Conservation (phyloP, 495 filamentous ascomycete genomes). For the Polyplosphaeria fusca region DNA sequence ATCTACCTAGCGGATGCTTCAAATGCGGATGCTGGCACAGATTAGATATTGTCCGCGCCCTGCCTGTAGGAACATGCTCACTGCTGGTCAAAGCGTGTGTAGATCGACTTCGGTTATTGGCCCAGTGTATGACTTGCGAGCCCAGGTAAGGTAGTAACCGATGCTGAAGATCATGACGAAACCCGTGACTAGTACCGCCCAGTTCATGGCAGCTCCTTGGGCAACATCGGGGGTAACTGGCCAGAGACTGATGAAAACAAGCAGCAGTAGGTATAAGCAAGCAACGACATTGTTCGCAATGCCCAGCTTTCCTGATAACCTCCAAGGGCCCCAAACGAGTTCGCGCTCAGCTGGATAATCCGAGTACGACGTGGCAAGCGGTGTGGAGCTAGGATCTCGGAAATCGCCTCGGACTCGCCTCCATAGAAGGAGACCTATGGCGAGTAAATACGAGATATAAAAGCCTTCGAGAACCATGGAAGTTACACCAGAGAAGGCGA, state of each 20-base stretch:
- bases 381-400: constrained; percentile 1
- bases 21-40: too few relatives aligned
- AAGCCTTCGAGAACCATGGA: constrained; percentile 23
- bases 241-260: constrained; percentile 55
- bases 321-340: constrained; percentile 52
- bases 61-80: too few relatives aligned
- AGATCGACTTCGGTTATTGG: constrained; percentile 46
- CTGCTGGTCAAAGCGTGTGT: constrained; percentile 3
- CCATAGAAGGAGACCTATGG: constrained; percentile 47
- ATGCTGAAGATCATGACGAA: constrained; percentile 46
- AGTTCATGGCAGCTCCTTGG: constrained; percentile 45
- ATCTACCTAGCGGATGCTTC: too few relatives aligned
- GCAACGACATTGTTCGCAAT: constrained; percentile 48
- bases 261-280: constrained; percentile 47
- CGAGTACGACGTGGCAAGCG: constrained; percentile 30
- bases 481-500: constrained; percentile 11
- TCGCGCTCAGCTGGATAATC: constrained; percentile 26
- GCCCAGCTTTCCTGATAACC: constrained; percentile 46
- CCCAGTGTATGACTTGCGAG: constrained; percentile 45
- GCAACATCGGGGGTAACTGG: constrained; percentile 41
- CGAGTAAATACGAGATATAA: constrained; percentile 32
- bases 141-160: constrained; percentile 47
- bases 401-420: constrained; percentile 47
- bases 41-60: too few relatives aligned
- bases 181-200: constrained; percentile 46